Evolutionary conservation across 306 rosid genomes (phyloP), one percentile per base, ranked within the genome.

Genomic region (Vigna reflexopilosa): DNA sequence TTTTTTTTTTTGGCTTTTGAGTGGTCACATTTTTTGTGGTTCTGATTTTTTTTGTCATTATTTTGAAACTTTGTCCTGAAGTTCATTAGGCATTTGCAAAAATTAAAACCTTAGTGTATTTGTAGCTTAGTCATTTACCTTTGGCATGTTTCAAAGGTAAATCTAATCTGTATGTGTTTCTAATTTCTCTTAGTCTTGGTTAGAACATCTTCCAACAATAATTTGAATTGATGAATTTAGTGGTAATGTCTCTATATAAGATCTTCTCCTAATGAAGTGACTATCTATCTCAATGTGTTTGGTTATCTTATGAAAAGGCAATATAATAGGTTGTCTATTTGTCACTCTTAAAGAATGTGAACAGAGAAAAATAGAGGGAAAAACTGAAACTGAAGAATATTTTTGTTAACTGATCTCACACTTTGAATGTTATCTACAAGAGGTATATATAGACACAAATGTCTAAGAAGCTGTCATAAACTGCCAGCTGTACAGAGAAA

Each of bases 141-240:
- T 67, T 77, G 68, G 4, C 59, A 54, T 44, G 15, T 77, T 69
- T 57, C 24, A 57, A 38, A 78, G 69, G 68, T 26, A 67, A 54
- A 19, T 28, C 13, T 44, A 24, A 19, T 34, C 56, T 44, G 32
- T 45, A 55, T 44, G 51, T 56, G 51, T 56, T 30, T 68, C 75
- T 77, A 44, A 17, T 55, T 67, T 55, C 36, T 55, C 16, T 26
- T 26, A 51, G 34, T 32, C 67, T 62, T 62, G 67, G 20, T 32
- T 19, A 26, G 19, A 28, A 59, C 11, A 59, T 59, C 63, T 9
- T 20, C 32, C 32, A 22, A 24, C 3, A 24, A 56, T 56, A 38
- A 58, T 26, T 58, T 20, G 32, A 20, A 19, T 20, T 20, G 62
- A 3, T 55, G 32, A 55, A 55, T 20, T 55, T 9, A 55, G 62